Percentiles rank a stretch among this genome's conserved stretches.
Conservation (phyloP, 768 basidiomycete species). For the Psilocybe cubensis region DNA sequence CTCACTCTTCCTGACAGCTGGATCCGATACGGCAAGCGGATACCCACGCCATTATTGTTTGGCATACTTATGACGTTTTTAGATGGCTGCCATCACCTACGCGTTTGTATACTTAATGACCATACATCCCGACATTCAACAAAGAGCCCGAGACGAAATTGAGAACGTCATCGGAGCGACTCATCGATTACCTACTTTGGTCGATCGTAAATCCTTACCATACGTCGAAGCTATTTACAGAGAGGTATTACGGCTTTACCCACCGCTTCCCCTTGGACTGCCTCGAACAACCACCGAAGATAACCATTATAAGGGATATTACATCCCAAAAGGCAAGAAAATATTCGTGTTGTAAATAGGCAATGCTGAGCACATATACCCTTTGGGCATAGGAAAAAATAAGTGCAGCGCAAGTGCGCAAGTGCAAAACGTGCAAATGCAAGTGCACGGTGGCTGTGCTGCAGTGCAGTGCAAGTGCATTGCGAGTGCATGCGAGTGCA, state of each 20-base stretch:
- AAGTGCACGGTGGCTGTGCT: too few species aligned
- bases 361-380: too few species aligned
- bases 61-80: background rate
- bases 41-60: background rate
- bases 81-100: slow-evolving; percentile 16
- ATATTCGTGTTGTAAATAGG: background rate
- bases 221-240: slow-evolving; percentile 25
- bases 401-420: too few species aligned
- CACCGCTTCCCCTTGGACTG: slow-evolving; percentile 16
- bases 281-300: slow-evolving; percentile 26
- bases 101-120: slow-evolving; percentile 32
- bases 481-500: too few species aligned
- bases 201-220: slow-evolving; percentile 28
- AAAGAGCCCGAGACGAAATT: slow-evolving; percentile 37
- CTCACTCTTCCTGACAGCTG: background rate
- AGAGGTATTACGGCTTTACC: slow-evolving; percentile 21
- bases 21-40: slow-evolving; percentile 12
- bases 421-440: too few species aligned
- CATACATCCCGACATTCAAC: slow-evolving; percentile 32
- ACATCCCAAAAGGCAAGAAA: slow-evolving; percentile 25
- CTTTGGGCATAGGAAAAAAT: too few species aligned
- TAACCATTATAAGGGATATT: slow-evolving; percentile 30
- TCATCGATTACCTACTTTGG: slow-evolving; percentile 29
- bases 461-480: too few species aligned
- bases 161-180: slow-evolving; percentile 31